Evolutionary conservation across 2,329 filamentous ascomycete species (phyloP), one percentile per base, ranked within the genome.

Genomic region (Aspergillus japonicus): DNA sequence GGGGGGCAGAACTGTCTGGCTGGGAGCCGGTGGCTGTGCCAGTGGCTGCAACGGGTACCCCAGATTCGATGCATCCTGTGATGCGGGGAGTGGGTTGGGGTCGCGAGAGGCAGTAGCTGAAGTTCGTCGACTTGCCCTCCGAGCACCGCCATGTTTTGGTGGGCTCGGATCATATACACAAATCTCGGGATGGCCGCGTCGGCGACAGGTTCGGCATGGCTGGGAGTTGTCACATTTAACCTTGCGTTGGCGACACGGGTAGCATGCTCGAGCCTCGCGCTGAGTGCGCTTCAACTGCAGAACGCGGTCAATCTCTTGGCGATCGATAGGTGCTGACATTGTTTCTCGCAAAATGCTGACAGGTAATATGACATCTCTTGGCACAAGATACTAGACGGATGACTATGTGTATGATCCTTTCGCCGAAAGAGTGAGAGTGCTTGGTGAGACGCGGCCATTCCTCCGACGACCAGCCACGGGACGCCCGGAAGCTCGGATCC

Each of bases 171-270:
- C 60, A 47, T 71, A 73, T 0, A 64, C 63, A 52, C 71, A 73
- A 10, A 73, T 71, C 8, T 71, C 54, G 3, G 70, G 69, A 50
- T 74, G 71, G 14, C 64, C 67, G 2, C 71, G 62, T 33, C 64
- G 66, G 19, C 59, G 59, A 53, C 73, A 74, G 0, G 68, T 73
- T 19, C 59, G 61, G 57, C 73, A 74, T 11, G 72, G 72, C 5
- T 68, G 62, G 2, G 21, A 52, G 2, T 68, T 68, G 47, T 75
- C 71, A 44, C 73, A 75, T 60, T 74, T 74, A 12, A 75, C 73
- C 53, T 75, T 74, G n/a, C 73, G 68, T 57, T 73, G 70, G 16
- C 68, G 67, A 58, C 73, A 74, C 5, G 73, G 71, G 59, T 75
- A 74, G 39, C 73, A 75, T 5, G 73, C 72, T 50, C 66, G 68